Conservation (phyloP, 345 rosid genomes). For the Limnanthes douglasii region DNA sequence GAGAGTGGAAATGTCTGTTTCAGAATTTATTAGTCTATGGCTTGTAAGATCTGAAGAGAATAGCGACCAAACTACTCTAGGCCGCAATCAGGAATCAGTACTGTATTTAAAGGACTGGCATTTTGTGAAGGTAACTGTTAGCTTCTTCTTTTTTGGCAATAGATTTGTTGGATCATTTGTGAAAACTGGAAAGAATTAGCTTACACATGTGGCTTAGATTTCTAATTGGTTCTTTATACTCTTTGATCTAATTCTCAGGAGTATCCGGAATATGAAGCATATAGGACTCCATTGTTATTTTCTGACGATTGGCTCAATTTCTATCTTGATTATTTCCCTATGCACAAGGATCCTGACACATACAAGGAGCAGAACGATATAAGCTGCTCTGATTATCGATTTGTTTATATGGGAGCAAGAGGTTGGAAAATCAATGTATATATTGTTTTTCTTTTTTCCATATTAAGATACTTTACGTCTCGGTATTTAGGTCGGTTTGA, state of each 20-base stretch:
- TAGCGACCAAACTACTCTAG: no score
- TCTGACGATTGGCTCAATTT: slow-evolving; percentile 87
- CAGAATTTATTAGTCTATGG: slow-evolving; percentile 51
- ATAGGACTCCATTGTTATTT: slow-evolving; percentile 44
- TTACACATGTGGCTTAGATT: neutral
- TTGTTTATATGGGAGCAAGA: slow-evolving; percentile 95
- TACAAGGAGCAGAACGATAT: slow-evolving; percentile 38
- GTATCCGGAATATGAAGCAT: slow-evolving; percentile 66
- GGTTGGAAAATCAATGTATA: slow-evolving; percentile 25
- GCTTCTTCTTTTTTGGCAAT: neutral
- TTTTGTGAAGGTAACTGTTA: slow-evolving; percentile 52
- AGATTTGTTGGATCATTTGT: no score
- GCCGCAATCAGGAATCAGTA: slow-evolving; percentile 18
- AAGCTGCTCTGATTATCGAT: slow-evolving; percentile 87
- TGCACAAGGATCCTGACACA: slow-evolving; percentile 43
- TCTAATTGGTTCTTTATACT: slow-evolving; percentile 8
- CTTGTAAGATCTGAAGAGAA: slow-evolving; percentile 6
- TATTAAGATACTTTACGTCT: neutral
- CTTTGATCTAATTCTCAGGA: slow-evolving; percentile 42
- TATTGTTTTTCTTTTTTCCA: neutral
- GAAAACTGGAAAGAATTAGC: neutral
- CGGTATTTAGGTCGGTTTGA: slow-evolving; percentile 6
- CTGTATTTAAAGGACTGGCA: slow-evolving; percentile 95
- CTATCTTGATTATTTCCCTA: slow-evolving; percentile 54
- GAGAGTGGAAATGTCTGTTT: slow-evolving; percentile 68